phyloP scores from a whole-genome alignment of 2,329 filamentous ascomycete species.

The Xylaria sp. region DNA sequence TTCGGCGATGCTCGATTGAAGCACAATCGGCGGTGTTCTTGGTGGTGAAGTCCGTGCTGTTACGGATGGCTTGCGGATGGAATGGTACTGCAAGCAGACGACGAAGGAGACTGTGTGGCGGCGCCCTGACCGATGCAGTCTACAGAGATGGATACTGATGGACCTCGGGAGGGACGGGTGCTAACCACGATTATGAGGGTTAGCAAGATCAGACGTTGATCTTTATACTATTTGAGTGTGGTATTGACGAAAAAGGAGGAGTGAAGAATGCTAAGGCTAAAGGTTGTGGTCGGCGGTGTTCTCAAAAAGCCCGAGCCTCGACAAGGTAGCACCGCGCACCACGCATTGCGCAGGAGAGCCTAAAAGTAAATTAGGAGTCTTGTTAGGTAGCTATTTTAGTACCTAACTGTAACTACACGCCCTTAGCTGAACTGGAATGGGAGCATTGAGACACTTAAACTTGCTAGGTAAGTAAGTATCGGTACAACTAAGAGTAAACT shows the following conservation, averaged over 20 bases:
- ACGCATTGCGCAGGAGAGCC: slow-evolving; percentile 24
- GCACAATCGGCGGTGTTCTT: slow-evolving; percentile 6
- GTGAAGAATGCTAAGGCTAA: slow-evolving; percentile 14
- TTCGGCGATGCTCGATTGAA: slow-evolving; percentile 15
- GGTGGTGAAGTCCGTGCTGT: slow-evolving; percentile 26
- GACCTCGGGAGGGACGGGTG: slow-evolving; percentile 10
- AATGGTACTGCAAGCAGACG: neutral
- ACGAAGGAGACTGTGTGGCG: slow-evolving; percentile 7
- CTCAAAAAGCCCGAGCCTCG: slow-evolving; percentile 22
- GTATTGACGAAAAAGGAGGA: neutral
- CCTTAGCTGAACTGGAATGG: neutral
- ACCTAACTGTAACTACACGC: neutral
- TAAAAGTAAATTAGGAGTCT: slow-evolving; percentile 21
- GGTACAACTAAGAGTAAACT: too few relatives aligned
- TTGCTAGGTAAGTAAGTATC: too few relatives aligned
- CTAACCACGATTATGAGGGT: neutral
- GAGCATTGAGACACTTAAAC: neutral
- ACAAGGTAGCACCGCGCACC: slow-evolving; percentile 2
- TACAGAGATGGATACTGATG: too few relatives aligned
- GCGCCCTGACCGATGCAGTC: slow-evolving; percentile 1
- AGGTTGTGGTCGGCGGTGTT: slow-evolving; percentile 14
- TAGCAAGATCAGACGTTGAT: slow-evolving; percentile 18
- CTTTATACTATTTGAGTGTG: slow-evolving; percentile 13
- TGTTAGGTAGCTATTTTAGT: slow-evolving; percentile 8
- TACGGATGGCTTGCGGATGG: neutral